These are phyloP conservation scores for Leucosporidium creatinivorum DNA, from an alignment of 768 basidiomycete species.

Conservation along the genomic window DNA sequence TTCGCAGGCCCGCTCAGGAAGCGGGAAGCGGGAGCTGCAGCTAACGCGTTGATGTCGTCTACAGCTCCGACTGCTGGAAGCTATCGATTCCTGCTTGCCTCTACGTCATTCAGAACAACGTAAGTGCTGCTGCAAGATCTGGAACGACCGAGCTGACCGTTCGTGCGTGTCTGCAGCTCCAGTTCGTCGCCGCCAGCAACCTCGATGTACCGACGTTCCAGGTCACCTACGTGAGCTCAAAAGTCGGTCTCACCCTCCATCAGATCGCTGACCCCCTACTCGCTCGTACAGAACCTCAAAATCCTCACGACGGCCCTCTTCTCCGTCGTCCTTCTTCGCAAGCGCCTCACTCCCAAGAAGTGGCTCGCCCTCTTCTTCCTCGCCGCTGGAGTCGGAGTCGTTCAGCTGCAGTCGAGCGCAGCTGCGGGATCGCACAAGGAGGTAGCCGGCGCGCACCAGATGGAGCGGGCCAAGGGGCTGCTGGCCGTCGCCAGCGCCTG, in stretches of 20 bases:
- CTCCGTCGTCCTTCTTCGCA: conserved; percentile 80
- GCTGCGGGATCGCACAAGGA: conserved; percentile 13
- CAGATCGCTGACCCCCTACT: conserved; percentile 52
- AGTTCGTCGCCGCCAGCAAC: conserved; percentile 89
- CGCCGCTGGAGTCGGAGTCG: conserved; percentile 45
- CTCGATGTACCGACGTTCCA: conserved; percentile 93
- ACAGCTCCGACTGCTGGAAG: conserved; percentile 92
- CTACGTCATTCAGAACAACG: conserved; percentile 51
- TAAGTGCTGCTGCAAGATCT: conserved; percentile 3
- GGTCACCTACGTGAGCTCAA: conserved; percentile 69
- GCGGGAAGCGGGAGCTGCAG: not conserved
- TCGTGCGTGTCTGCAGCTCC: conserved; percentile 58
- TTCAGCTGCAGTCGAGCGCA: conserved; percentile 67
- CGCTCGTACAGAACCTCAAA: conserved; percentile 50
- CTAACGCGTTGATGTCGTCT: conserved; percentile 54
- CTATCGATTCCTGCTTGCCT: conserved; percentile 92
- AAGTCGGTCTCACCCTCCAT: conserved; percentile 85
- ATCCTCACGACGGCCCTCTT: conserved; percentile 74
- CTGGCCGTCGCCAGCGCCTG: conserved; percentile 83
- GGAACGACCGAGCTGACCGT: too few species aligned
- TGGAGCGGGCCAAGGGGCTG: conserved; percentile 80
- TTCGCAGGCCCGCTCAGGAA: not conserved
- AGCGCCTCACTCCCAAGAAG: conserved; percentile 49
- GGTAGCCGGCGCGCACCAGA: conserved; percentile 47
- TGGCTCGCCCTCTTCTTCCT: conserved; percentile 62